Evolutionary conservation across 1,284 basidiomycete genomes (phyloP).

Genomic region (Trametes polyzona): DNA sequence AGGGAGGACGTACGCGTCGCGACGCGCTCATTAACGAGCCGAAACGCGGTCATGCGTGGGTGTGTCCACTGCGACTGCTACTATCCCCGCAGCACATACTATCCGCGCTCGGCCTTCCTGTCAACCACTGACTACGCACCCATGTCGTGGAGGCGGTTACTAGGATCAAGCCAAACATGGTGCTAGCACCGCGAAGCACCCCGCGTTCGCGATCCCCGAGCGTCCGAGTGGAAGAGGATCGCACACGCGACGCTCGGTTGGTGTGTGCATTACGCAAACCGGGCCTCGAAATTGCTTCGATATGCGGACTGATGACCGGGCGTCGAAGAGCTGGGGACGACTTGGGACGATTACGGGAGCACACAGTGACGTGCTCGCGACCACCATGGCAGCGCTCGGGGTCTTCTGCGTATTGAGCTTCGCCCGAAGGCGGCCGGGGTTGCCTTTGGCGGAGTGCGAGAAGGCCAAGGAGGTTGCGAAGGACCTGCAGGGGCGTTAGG

Average conservation of each 20-base stretch:
- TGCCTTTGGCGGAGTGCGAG: not conserved
- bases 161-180: not conserved
- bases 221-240: not conserved
- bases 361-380: too few species aligned
- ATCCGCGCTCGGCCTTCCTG: too few species aligned
- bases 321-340: not conserved
- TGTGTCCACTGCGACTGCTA: too few species aligned
- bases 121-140: not conserved
- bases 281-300: conserved; percentile 3
- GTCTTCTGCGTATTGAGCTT: too few species aligned
- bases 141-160: not conserved
- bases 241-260: not conserved
- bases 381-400: too few species aligned
- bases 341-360: too few species aligned
- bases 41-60: not conserved
- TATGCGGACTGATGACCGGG: conserved; percentile 9
- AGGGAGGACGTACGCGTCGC: conserved; percentile 1
- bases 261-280: conserved; percentile 12
- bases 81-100: not conserved
- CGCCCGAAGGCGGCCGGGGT: not conserved
- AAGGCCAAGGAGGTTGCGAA: not conserved
- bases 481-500: not conserved
- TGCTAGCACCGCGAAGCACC: not conserved
- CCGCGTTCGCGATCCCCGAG: not conserved
- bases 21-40: conserved; percentile 15